phyloP scores from a whole-genome alignment of 2,329 filamentous ascomycete species.

The Ceratocystiopsis minuta region DNA sequence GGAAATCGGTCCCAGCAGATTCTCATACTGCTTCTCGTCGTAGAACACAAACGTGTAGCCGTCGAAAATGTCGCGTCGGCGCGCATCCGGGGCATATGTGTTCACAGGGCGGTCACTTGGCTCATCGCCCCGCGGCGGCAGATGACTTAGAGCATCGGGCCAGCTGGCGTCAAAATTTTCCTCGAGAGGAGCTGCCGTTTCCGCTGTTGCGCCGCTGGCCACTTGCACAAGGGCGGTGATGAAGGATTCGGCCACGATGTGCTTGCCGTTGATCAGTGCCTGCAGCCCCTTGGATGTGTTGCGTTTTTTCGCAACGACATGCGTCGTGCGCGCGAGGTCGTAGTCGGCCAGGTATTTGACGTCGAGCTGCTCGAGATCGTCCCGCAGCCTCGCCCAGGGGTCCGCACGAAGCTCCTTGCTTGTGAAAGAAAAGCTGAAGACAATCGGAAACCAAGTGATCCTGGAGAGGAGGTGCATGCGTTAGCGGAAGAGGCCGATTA shows the following conservation, averaged over 20 bases:
- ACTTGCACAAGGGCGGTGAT: conserved; percentile 48
- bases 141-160: conserved; percentile 54
- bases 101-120: conserved; percentile 47
- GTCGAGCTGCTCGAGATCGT: conserved; percentile 63
- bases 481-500: too few relatives aligned
- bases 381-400: conserved; percentile 42
- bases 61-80: conserved; percentile 56
- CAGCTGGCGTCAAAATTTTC: conserved; percentile 61
- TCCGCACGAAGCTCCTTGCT: conserved; percentile 51
- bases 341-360: conserved; percentile 71
- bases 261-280: conserved; percentile 63
- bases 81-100: conserved; percentile 53
- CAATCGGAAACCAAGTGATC: conserved; percentile 60
- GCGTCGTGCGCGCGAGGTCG: conserved; percentile 53
- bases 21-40: conserved; percentile 56
- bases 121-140: conserved; percentile 62
- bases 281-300: conserved; percentile 80
- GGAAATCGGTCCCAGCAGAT: conserved; percentile 54
- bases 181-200: conserved; percentile 51
- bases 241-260: conserved; percentile 58
- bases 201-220: conserved; percentile 26
- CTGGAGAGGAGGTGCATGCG: conserved; percentile 47
- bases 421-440: conserved; percentile 67
- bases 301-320: conserved; percentile 74
- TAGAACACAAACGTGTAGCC: conserved; percentile 84